These are phyloP conservation scores for Heracleum sosnowskyi DNA, from an alignment of 129 eudicot species.

Conservation along the genomic window DNA sequence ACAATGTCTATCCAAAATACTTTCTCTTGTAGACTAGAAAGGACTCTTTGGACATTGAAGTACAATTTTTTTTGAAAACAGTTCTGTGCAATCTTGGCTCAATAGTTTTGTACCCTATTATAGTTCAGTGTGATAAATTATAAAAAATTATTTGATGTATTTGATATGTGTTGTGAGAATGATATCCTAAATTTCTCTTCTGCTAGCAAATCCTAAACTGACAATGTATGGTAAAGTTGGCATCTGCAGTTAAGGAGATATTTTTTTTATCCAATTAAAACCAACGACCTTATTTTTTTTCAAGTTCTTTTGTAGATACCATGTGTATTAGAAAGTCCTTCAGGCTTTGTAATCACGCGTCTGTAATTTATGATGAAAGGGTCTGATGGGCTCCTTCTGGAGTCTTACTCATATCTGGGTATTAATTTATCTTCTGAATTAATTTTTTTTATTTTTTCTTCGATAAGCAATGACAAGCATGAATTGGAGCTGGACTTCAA, in stretches of 20 bases:
- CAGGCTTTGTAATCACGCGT: background rate
- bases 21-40: background rate
- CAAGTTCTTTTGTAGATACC: background rate
- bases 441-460: background rate
- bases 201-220: background rate
- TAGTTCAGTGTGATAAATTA: background rate
- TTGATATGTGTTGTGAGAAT: background rate
- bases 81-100: background rate
- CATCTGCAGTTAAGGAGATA: background rate
- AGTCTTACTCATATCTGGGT: background rate
- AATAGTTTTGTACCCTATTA: background rate
- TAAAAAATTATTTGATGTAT: background rate
- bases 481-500: conserved; percentile 92
- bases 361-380: background rate
- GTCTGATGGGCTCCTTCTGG: conserved; percentile 5
- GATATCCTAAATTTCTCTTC: background rate
- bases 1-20: background rate
- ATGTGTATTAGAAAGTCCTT: background rate
- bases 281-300: background rate
- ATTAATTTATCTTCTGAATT: background rate
- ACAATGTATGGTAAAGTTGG: background rate
- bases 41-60: background rate
- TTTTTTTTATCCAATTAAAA: background rate
- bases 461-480: conserved; percentile 58
- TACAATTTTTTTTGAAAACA: background rate